Evolutionary conservation across 2,329 filamentous ascomycete species (phyloP).

Genomic region (Trichoderma arundinaceum): DNA sequence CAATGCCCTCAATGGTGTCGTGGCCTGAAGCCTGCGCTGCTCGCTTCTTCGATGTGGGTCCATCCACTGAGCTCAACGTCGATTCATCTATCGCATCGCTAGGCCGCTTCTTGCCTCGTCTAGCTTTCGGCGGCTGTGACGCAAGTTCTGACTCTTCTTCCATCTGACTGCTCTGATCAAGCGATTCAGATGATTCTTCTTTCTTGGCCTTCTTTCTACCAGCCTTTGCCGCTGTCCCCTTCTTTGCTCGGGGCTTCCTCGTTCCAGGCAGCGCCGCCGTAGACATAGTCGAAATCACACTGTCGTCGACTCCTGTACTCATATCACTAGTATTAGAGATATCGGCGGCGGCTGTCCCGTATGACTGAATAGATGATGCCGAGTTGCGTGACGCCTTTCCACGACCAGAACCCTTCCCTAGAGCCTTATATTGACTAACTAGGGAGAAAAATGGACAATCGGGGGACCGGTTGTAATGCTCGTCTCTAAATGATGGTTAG

Average conservation of each 20-base stretch:
- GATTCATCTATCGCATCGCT: constrained; percentile 65
- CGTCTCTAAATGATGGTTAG: constrained; percentile 63
- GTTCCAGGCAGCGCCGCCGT: constrained; percentile 63
- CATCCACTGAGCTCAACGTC: constrained; percentile 49
- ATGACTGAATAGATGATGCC: constrained; percentile 68
- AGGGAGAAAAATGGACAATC: constrained; percentile 84
- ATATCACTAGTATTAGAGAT: constrained; percentile 54
- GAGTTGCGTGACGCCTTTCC: constrained; percentile 65
- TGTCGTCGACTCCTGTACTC: constrained; percentile 61
- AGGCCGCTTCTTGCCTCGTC: constrained; percentile 65
- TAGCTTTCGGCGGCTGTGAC: constrained; percentile 46
- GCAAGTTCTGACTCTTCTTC: constrained; percentile 39
- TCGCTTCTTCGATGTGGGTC: constrained; percentile 64
- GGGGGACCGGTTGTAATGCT: constrained; percentile 80
- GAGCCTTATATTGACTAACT: constrained; percentile 58
- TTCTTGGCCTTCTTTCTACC: constrained; percentile 54
- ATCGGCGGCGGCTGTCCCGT: constrained; percentile 58
- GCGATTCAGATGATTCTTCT: constrained; percentile 55
- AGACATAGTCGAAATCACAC: constrained; percentile 63
- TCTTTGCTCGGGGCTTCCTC: constrained; percentile 62
- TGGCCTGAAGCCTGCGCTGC: constrained; percentile 58
- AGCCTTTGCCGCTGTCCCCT: constrained; percentile 55
- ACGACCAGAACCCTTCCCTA: constrained; percentile 61
- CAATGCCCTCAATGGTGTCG: constrained; percentile 47
- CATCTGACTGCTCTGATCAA: constrained; percentile 43